phyloP scores from a whole-genome alignment of 768 basidiomycete species.

The Kockovaella imperatae region DNA sequence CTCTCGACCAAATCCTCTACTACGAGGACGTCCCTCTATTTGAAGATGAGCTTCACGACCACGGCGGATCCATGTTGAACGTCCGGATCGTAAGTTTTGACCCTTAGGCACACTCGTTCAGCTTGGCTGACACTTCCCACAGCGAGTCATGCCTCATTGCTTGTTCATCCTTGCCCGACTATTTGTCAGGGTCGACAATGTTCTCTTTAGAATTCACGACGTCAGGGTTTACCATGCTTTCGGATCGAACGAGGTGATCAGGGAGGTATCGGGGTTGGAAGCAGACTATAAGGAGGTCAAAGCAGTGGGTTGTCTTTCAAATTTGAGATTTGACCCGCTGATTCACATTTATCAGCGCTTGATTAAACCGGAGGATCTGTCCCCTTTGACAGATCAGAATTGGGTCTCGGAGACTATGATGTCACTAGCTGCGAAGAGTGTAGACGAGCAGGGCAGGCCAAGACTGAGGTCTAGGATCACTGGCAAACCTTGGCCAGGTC shows the following conservation, averaged over 20 bases:
- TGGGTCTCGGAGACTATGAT: slow-evolving; percentile 53
- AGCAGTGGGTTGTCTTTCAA: slow-evolving; percentile 53
- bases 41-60: slow-evolving; percentile 96
- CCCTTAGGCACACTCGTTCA: not conserved
- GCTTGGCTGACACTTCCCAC: slow-evolving; percentile 9
- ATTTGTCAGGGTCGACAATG: slow-evolving; percentile 88
- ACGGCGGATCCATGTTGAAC: slow-evolving; percentile 75
- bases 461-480: slow-evolving; percentile 44
- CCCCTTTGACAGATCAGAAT: slow-evolving; percentile 75
- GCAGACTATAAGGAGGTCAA: slow-evolving; percentile 75
- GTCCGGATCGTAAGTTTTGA: slow-evolving; percentile 69
- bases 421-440: slow-evolving; percentile 1
- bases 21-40: slow-evolving; percentile 91
- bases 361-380: slow-evolving; percentile 57
- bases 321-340: slow-evolving; percentile 44
- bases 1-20: slow-evolving; percentile 62
- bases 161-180: slow-evolving; percentile 84
- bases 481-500: slow-evolving; percentile 75
- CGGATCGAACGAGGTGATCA: slow-evolving; percentile 52
- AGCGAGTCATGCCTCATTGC: slow-evolving; percentile 97
- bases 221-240: slow-evolving; percentile 87
- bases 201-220: slow-evolving; percentile 83
- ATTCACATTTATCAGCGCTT: slow-evolving; percentile 23
- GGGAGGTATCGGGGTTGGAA: slow-evolving; percentile 85
- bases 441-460: not conserved